Base-by-base conservation (phyloP, 2,329 filamentous ascomycete species). In the Neofusicoccum cordaticola region DNA sequence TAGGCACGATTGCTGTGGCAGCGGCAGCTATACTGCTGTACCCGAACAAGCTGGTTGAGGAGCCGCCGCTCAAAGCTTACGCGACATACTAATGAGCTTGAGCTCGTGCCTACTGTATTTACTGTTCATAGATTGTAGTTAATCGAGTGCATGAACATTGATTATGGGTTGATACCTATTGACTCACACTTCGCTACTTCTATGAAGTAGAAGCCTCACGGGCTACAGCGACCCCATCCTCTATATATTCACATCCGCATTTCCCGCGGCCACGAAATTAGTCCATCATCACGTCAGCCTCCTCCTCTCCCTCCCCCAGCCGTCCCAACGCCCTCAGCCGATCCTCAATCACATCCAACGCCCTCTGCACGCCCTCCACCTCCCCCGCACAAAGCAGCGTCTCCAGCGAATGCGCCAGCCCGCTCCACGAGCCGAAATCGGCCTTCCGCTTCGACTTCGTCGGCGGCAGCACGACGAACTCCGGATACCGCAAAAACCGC, bases 1-100 rank as follows among this genome's bases (percentile, higher is more conserved):
- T 72, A 80, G 12, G 83, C 85, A n/a, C 80, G 37, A 73, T 83
- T 60, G 67, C 80, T 0, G 67, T 81, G 31, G 79, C 80, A 2
- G 76, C 73, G 37, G 67, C 74, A 4, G 71, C 76, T 58, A 67
- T 77, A 41, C 58, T 78, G 66, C 41, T 69, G 1, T 79, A 56
- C 15, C 35, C 34, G 35, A 42, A 19, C 3, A 56, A 41, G 34
- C 22, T 56, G 4, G 12, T 22, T 15, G 52, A 19, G 13, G 52
- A 56, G 17, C 52, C 35, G 34, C 35, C 34, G n/a, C 52, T 56
- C 17, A 56, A 22, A 31, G 17, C 22, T 8, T 45, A 60, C 34
- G 27, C 27, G 8, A 19, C 39, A 8, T 45, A 22, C 15, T 60
- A 34, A 47, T 41, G 7, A 6, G 3, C n/a, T 31, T 31, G 4